Conservation (phyloP, 2,329 filamentous ascomycete genomes). For the Cladosporium sp. region DNA sequence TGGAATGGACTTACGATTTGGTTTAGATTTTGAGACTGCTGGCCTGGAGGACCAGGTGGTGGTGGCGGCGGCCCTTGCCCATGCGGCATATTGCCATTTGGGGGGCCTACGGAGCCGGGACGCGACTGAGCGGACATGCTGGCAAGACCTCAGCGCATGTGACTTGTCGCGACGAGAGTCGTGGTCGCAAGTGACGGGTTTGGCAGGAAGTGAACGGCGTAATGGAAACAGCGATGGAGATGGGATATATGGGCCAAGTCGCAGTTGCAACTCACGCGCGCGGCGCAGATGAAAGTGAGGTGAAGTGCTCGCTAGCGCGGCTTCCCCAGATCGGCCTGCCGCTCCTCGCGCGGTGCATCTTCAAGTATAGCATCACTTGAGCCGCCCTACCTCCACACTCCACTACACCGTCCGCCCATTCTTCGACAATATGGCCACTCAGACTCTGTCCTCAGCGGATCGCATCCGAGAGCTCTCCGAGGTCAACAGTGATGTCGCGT, state of each 20-base stretch:
- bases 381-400: neutral
- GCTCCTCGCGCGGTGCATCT: neutral
- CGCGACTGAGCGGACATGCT: constrained; percentile 30
- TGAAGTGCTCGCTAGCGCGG: constrained; percentile 9
- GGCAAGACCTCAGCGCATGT: constrained; percentile 4
- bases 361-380: neutral
- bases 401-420: neutral
- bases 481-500: constrained; percentile 65
- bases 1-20: constrained; percentile 73
- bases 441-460: constrained; percentile 65
- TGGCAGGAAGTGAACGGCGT: neutral
- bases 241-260: neutral
- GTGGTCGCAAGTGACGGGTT: neutral
- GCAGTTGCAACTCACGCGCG: neutral
- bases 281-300: constrained; percentile 1
- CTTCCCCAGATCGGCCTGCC: neutral
- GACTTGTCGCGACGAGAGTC: neutral
- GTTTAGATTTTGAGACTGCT: constrained; percentile 84
- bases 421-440: constrained; percentile 22
- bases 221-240: neutral
- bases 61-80: constrained; percentile 40
- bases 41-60: constrained; percentile 44
- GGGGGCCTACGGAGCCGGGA: constrained; percentile 38
- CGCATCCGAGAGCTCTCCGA: constrained; percentile 78
- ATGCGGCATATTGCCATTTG: constrained; percentile 43